These are phyloP conservation scores for Turritis glabra DNA, from an alignment of 345 rosid genomes.

Conservation along the genomic window DNA sequence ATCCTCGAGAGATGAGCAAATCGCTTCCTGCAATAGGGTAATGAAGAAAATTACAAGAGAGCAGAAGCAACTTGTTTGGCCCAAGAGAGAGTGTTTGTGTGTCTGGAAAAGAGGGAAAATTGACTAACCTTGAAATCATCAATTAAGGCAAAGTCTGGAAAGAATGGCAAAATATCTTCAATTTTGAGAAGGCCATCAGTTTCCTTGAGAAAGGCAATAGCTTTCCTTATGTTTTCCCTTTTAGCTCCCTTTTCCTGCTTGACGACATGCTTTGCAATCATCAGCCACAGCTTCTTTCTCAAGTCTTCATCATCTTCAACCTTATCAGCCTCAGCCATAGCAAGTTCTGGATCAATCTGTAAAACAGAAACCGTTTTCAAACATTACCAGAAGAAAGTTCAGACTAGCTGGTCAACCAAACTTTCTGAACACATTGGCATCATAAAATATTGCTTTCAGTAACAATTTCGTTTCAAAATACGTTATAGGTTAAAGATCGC, in stretches of 20 bases:
- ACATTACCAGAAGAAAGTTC: slow-evolving; percentile 13
- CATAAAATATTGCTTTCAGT: slow-evolving; percentile 2
- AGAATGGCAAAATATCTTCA: slow-evolving; percentile 97
- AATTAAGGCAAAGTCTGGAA: slow-evolving; percentile 97
- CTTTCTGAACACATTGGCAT: neutral
- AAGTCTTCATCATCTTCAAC: slow-evolving; percentile 99
- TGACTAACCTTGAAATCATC: slow-evolving; percentile 93
- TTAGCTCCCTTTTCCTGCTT: slow-evolving; percentile 95
- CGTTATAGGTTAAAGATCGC: neutral
- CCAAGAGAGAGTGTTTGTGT: slow-evolving; percentile 2
- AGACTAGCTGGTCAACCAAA: slow-evolving; percentile 17
- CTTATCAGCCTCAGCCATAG: slow-evolving; percentile 99
- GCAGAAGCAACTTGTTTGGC: slow-evolving; percentile 13
- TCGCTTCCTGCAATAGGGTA: slow-evolving; percentile 70
- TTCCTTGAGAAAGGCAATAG: slow-evolving; percentile 98
- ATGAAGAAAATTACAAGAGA: slow-evolving; percentile 18
- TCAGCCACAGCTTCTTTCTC: slow-evolving; percentile 98
- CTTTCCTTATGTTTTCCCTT: slow-evolving; percentile 96
- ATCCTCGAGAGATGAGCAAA: slow-evolving; percentile 95
- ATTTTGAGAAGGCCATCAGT: slow-evolving; percentile 96
- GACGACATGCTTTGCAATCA: slow-evolving; percentile 97
- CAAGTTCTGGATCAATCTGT: slow-evolving; percentile 97
- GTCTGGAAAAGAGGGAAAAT: slow-evolving; percentile 2
- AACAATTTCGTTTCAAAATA: neutral
- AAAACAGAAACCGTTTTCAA: slow-evolving; percentile 22